Evolutionary conservation across 1,139 yeast genomes (phyloP).

Genomic region (Candida mesenterica): DNA sequence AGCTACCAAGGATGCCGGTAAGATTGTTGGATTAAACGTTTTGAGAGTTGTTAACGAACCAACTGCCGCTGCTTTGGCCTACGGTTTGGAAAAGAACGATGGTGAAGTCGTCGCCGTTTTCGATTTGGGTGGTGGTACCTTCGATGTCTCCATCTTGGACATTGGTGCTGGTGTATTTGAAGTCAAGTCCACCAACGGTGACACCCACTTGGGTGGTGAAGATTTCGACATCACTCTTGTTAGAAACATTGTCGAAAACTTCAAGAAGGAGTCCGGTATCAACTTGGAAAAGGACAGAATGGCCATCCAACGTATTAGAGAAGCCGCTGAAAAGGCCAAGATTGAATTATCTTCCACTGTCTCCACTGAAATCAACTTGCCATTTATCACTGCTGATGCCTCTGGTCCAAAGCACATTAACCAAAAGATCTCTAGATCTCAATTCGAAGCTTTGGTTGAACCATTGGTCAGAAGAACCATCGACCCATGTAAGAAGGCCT

Average conservation of each 20-base stretch:
- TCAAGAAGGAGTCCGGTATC: constrained; percentile 90
- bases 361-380: constrained; percentile 92
- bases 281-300: constrained; percentile 90
- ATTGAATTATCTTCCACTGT: constrained; percentile 94
- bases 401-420: constrained; percentile 98
- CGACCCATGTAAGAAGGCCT: constrained; percentile 97
- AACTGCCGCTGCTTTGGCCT: constrained; percentile 98
- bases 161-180: constrained; percentile 87
- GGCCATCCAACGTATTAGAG: constrained; percentile 99
- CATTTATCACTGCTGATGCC: constrained; percentile 94
- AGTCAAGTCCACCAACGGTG: constrained; percentile 87
- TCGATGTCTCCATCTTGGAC: constrained; percentile 81
- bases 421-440: constrained; percentile 89
- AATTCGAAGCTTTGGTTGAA: constrained; percentile 88
- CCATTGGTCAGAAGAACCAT: constrained; percentile 88
- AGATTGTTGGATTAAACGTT: constrained; percentile 93
- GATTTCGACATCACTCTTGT: constrained; percentile 84
- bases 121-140: constrained; percentile 90
- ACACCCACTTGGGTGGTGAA: constrained; percentile 90
- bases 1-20: constrained; percentile 98
- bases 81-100: constrained; percentile 85
- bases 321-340: constrained; percentile 99
- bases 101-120: constrained; percentile 80
- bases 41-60: constrained; percentile 98
- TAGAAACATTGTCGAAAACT: constrained; percentile 85